phyloP scores from a whole-genome alignment of 2,329 filamentous ascomycete genomes.

The Aspergillus intermedius region DNA sequence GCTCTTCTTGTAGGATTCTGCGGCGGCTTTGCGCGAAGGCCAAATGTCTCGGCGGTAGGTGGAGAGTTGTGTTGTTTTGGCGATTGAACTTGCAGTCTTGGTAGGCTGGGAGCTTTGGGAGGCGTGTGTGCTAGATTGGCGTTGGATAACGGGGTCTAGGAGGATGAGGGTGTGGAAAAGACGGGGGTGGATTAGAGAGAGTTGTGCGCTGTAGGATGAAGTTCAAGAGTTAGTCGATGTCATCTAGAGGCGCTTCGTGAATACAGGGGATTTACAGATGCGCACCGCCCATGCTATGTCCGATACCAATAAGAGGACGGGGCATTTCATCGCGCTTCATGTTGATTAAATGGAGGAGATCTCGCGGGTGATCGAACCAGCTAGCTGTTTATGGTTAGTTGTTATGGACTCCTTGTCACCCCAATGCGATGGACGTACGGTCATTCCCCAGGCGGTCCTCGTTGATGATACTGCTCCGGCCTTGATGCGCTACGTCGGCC shows the following conservation, averaged over 20 bases:
- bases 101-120: slow-evolving; percentile 15
- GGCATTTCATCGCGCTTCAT: slow-evolving; percentile 72
- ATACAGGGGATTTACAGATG: slow-evolving; percentile 46
- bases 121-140: slow-evolving; percentile 37
- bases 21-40: slow-evolving; percentile 67
- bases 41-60: slow-evolving; percentile 70
- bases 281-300: slow-evolving; percentile 81
- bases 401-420: neutral
- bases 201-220: slow-evolving; percentile 45
- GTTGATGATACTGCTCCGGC: slow-evolving; percentile 70
- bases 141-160: slow-evolving; percentile 74
- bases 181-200: slow-evolving; percentile 72
- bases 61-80: slow-evolving; percentile 49
- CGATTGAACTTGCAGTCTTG: slow-evolving; percentile 16
- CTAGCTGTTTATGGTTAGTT: slow-evolving; percentile 49
- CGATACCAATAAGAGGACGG: slow-evolving; percentile 74
- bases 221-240: neutral
- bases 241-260: neutral
- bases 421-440: slow-evolving; percentile 48
- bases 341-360: slow-evolving; percentile 80
- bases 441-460: slow-evolving; percentile 73
- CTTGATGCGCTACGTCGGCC: slow-evolving; percentile 80
- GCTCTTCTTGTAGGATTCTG: slow-evolving; percentile 58
- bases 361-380: slow-evolving; percentile 80
- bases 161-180: slow-evolving; percentile 69